Evolutionary conservation across 2,329 filamentous ascomycete genomes (phyloP).

Genomic region (Rhinocladiella similis): DNA sequence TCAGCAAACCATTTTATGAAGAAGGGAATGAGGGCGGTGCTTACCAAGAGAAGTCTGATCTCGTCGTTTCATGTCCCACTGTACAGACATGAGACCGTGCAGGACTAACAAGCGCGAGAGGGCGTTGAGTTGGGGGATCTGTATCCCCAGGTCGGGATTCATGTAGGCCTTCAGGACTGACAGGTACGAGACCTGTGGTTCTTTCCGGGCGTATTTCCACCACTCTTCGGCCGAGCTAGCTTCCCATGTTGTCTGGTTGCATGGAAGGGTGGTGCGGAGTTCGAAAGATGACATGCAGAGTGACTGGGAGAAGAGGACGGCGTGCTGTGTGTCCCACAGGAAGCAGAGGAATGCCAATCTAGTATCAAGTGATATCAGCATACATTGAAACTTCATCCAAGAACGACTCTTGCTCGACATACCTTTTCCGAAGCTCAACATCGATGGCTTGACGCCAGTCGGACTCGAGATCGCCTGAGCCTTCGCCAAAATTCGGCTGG

Average conservation of each 20-base stretch:
- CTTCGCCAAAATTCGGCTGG: conserved; percentile 37
- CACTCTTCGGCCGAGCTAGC: conserved; percentile 55
- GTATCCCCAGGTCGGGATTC: conserved; percentile 40
- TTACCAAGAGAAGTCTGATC: conserved; percentile 62
- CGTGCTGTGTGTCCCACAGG: conserved; percentile 67
- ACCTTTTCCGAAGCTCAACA: conserved; percentile 59
- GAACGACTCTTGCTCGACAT: not conserved
- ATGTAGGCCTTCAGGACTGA: conserved; percentile 59
- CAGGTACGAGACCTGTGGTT: conserved; percentile 40
- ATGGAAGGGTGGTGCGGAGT: conserved; percentile 58
- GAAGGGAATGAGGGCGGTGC: conserved; percentile 14
- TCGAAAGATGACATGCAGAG: conserved; percentile 68
- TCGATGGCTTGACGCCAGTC: conserved; percentile 57
- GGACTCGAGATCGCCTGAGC: conserved; percentile 42
- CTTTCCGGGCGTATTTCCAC: conserved; percentile 44
- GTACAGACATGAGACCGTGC: conserved; percentile 63
- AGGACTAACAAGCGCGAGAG: conserved; percentile 57
- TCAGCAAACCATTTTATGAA: not conserved
- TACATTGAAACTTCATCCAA: not conserved
- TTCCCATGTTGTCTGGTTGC: conserved; percentile 58
- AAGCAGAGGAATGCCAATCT: conserved; percentile 60
- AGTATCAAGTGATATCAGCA: not conserved
- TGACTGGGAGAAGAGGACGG: conserved; percentile 65
- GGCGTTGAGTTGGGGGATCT: conserved; percentile 48
- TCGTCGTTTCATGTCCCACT: conserved; percentile 62